Evolutionary conservation across 345 rosid species (phyloP).

Genomic region (Salix caprea): DNA sequence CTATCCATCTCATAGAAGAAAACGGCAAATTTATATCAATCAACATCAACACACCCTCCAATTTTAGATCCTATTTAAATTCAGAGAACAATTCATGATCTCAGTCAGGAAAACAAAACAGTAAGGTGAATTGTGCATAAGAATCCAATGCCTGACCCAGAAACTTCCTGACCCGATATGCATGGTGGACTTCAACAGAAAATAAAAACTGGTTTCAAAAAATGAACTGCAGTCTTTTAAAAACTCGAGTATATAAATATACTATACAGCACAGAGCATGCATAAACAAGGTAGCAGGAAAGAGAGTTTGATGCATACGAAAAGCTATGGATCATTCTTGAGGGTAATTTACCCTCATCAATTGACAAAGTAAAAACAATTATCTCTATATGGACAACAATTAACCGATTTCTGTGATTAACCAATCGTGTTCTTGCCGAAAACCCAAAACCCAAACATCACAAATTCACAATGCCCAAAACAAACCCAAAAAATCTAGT

Average conservation of each 20-base stretch:
- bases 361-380: conserved; percentile 39
- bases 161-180: background rate
- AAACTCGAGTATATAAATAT: background rate
- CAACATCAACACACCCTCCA: background rate
- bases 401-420: background rate
- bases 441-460: too few species aligned
- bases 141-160: background rate
- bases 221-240: background rate
- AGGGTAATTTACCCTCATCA: conserved; percentile 38
- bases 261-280: background rate
- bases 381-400: conserved; percentile 53
- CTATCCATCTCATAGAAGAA: too few species aligned
- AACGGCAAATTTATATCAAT: too few species aligned
- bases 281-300: background rate
- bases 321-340: conserved; percentile 34
- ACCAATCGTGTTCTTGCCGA: too few species aligned
- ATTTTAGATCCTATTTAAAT: background rate
- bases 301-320: conserved; percentile 24
- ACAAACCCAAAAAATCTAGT: too few species aligned
- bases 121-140: background rate
- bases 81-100: background rate
- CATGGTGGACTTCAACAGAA: background rate
- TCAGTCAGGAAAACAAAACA: background rate
- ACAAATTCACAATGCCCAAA: too few species aligned
- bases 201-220: background rate